Conservation (phyloP, 2,329 filamentous ascomycete genomes). For the Rhynchosporium agropyri region DNA sequence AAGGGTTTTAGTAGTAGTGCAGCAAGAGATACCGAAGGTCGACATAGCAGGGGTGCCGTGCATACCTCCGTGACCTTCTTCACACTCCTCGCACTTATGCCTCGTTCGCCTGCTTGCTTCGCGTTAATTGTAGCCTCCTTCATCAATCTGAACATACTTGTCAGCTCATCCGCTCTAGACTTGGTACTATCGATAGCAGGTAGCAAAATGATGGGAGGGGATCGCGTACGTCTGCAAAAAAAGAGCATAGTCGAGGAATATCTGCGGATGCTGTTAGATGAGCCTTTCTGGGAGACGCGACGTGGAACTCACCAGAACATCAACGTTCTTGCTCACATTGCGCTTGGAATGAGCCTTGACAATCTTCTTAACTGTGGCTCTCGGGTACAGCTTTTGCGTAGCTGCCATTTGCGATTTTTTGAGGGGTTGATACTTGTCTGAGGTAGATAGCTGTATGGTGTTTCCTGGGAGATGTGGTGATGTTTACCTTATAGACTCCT, state of each 20-base stretch:
- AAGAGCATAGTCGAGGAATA: slow-evolving; percentile 81
- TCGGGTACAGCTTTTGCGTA: slow-evolving; percentile 77
- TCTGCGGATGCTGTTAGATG: slow-evolving; percentile 52
- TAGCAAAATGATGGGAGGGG: neutral
- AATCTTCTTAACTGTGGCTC: slow-evolving; percentile 83
- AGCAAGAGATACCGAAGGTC: neutral
- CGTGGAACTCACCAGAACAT: slow-evolving; percentile 68
- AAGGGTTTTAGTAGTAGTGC: neutral
- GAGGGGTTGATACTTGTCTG: neutral
- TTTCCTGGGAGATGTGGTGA: neutral
- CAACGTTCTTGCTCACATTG: slow-evolving; percentile 80
- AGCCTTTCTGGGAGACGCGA: slow-evolving; percentile 29
- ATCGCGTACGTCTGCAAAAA: slow-evolving; percentile 67
- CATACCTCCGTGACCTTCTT: slow-evolving; percentile 76
- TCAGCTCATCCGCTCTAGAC: slow-evolving; percentile 24
- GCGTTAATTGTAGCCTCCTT: slow-evolving; percentile 78
- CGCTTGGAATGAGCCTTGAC: slow-evolving; percentile 85
- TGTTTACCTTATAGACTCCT: neutral
- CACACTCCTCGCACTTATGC: slow-evolving; percentile 74
- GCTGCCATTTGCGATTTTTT: slow-evolving; percentile 36
- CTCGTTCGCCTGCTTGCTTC: slow-evolving; percentile 72
- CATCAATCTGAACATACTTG: slow-evolving; percentile 59
- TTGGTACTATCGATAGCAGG: neutral
- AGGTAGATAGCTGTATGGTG: neutral
- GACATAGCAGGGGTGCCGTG: slow-evolving; percentile 20